Conservation (phyloP, 345 rosid species). For the Aquilaria sinensis region DNA sequence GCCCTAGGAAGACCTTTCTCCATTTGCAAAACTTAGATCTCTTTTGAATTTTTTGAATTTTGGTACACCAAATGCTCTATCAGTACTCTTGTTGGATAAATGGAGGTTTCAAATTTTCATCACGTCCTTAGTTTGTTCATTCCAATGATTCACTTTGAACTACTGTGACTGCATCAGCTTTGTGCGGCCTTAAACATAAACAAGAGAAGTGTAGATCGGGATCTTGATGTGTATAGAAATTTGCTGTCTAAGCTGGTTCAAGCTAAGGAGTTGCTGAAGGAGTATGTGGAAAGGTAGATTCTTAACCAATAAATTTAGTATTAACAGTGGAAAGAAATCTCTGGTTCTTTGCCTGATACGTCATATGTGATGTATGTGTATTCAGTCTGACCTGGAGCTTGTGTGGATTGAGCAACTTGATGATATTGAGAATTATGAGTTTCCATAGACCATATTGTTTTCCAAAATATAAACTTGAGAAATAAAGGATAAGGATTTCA, state of each 20-base stretch:
- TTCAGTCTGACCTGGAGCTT: no score
- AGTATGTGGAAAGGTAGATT: conserved; percentile 79
- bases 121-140: background rate
- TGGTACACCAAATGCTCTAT: no score
- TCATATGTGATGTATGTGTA: background rate
- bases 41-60: no score
- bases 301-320: background rate
- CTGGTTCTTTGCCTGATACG: background rate
- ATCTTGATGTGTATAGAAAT: conserved; percentile 95
- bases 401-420: no score
- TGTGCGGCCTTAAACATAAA: conserved; percentile 79
- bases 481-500: no score
- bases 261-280: conserved; percentile 93
- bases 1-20: no score
- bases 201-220: conserved; percentile 92
- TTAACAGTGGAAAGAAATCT: background rate
- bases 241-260: conserved; percentile 93
- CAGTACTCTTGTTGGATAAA: background rate
- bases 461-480: no score
- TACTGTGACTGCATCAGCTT: conserved; percentile 42
- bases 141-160: background rate
- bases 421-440: no score
- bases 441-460: no score
- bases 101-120: background rate
- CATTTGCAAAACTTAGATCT: no score